A percentile compares a stretch with the other conserved stretches of the same genome.
Conservation (phyloP, 805 yeast species). For the Ogataea salicorniae region DNA sequence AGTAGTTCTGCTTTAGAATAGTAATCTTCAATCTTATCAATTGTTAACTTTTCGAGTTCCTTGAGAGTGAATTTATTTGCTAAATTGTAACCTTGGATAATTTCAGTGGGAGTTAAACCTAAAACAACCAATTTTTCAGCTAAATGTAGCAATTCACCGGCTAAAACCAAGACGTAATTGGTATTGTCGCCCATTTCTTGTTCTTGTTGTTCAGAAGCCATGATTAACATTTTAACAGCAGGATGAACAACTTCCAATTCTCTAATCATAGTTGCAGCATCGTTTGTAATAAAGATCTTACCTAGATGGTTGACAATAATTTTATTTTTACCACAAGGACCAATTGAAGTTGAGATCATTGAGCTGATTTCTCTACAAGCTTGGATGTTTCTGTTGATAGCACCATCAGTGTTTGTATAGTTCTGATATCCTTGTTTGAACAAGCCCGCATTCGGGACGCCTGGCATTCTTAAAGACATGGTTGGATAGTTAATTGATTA, state of each 20-base stretch:
- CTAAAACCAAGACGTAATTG: conserved; percentile 83
- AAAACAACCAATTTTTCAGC: conserved; percentile 80
- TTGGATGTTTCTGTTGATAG: conserved; percentile 83
- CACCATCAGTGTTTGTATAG: conserved; percentile 88
- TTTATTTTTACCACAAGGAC: conserved; percentile 97
- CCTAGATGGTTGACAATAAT: conserved; percentile 86
- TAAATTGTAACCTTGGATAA: conserved; percentile 84
- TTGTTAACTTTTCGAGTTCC: conserved; percentile 60
- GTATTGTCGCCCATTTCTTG: conserved; percentile 97
- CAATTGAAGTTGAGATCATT: conserved; percentile 91
- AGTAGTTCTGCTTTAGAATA: conserved; percentile 48
- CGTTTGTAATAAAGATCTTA: conserved; percentile 85
- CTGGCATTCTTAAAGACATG: conserved; percentile 89
- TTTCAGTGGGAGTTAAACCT: conserved; percentile 89
- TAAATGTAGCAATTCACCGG: conserved; percentile 84
- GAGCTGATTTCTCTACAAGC: conserved; percentile 92
- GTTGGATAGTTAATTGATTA: not conserved
- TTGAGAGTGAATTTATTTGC: conserved; percentile 74
- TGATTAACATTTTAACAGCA: conserved; percentile 89
- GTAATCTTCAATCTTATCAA: conserved; percentile 58
- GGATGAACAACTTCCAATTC: conserved; percentile 96
- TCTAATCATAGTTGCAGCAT: conserved; percentile 95
- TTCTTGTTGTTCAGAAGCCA: conserved; percentile 97
- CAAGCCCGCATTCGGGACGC: conserved; percentile 87
- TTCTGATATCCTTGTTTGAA: conserved; percentile 94